phyloP scores from a whole-genome alignment of 352 stramenopile species.

The Globisporangium paroecandrum region DNA sequence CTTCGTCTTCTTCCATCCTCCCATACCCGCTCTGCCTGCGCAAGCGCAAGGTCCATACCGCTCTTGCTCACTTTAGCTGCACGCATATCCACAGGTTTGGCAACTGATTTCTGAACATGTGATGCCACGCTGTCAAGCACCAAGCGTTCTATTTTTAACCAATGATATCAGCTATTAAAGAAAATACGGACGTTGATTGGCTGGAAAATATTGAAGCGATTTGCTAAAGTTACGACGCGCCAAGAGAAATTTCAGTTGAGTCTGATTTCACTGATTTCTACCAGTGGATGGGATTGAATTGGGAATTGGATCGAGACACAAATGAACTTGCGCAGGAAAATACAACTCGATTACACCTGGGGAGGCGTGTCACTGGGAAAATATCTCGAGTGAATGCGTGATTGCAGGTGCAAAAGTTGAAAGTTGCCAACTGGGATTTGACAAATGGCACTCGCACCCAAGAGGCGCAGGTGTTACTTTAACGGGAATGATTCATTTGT shows the following conservation, averaged over 20 bases:
- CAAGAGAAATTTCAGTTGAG: background rate
- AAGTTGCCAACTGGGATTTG: background rate
- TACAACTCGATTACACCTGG: background rate
- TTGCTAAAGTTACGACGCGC: background rate
- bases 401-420: background rate
- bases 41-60: background rate
- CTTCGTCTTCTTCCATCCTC: background rate
- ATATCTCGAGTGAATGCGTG: background rate
- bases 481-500: background rate
- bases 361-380: background rate
- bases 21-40: background rate
- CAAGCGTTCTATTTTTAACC: slow-evolving; percentile 1
- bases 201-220: background rate
- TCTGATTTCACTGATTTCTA: background rate
- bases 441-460: background rate
- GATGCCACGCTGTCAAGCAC: background rate
- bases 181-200: background rate
- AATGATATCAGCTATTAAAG: background rate
- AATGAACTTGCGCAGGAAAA: background rate
- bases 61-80: background rate
- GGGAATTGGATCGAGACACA: background rate
- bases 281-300: background rate
- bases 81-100: slow-evolving; percentile 1
- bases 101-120: slow-evolving; percentile 9
- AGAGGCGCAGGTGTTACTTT: background rate